These are phyloP conservation scores for Tothia fuscella DNA, from an alignment of 2,329 filamentous ascomycete genomes.

Conservation along the genomic window DNA sequence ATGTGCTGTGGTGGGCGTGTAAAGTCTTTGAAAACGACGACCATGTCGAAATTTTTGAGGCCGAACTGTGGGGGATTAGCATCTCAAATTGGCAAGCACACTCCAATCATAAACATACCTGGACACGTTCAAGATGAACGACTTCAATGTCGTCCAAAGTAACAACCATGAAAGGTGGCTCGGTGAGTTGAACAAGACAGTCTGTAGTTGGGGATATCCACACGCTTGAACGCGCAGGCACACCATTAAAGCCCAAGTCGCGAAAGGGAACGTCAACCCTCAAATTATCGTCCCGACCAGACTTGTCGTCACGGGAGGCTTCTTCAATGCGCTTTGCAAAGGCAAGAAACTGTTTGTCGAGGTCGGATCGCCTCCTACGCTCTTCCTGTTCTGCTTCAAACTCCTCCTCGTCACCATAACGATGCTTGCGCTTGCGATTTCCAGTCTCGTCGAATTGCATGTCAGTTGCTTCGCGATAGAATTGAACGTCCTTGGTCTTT, in stretches of 20 bases:
- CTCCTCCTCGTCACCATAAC: slow-evolving; percentile 95
- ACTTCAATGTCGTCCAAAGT: slow-evolving; percentile 94
- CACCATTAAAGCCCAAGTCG: slow-evolving; percentile 92
- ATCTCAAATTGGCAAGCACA: neutral
- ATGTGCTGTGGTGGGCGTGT: slow-evolving; percentile 80
- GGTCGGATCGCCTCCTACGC: slow-evolving; percentile 73
- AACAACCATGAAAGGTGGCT: slow-evolving; percentile 92
- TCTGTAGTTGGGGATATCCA: slow-evolving; percentile 94
- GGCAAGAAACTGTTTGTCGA: slow-evolving; percentile 89
- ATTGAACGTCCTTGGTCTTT: slow-evolving; percentile 98
- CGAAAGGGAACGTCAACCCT: slow-evolving; percentile 95
- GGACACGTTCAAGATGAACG: slow-evolving; percentile 88
- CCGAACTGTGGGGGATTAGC: slow-evolving; percentile 54
- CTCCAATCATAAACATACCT: slow-evolving; percentile 26
- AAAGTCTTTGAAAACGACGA: slow-evolving; percentile 98
- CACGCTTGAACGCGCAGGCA: slow-evolving; percentile 90
- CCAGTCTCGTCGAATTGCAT: slow-evolving; percentile 99
- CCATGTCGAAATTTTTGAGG: slow-evolving; percentile 96
- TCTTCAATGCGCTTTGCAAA: slow-evolving; percentile 98
- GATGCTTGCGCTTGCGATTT: slow-evolving; percentile 93
- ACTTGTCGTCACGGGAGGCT: slow-evolving; percentile 77
- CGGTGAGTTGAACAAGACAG: slow-evolving; percentile 90
- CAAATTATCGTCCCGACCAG: slow-evolving; percentile 82
- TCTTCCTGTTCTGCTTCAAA: slow-evolving; percentile 98
- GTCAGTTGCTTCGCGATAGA: slow-evolving; percentile 94